These are phyloP conservation scores for Cymodocea nodosa DNA, from an alignment of 116 monocot species.

Conservation along the genomic window DNA sequence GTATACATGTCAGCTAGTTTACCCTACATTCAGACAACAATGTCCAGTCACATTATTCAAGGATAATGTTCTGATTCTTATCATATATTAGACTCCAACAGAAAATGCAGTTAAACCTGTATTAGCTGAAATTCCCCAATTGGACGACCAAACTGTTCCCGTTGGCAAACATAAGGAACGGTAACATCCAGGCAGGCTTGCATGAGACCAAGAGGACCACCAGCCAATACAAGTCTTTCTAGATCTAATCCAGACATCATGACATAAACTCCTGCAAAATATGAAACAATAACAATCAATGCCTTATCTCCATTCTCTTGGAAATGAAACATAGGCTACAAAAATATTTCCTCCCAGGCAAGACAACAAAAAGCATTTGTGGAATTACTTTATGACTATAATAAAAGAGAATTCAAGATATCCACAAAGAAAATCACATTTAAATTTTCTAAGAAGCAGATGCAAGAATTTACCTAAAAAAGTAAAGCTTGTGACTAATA, in stretches of 20 bases:
- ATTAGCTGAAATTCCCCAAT: slow-evolving; percentile 97
- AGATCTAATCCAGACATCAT: slow-evolving; percentile 99
- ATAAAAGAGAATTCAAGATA: no score
- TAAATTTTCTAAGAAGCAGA: no score
- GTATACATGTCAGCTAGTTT: slow-evolving; percentile 47
- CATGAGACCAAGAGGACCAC: slow-evolving; percentile 93
- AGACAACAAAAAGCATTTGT: no score
- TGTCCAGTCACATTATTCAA: not conserved
- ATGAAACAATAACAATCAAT: not conserved
- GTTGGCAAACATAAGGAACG: slow-evolving; percentile 82
- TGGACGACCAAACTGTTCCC: slow-evolving; percentile 91
- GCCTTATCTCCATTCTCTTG: not conserved
- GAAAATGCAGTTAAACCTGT: slow-evolving; percentile 31
- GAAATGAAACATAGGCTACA: no score
- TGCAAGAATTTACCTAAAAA: no score
- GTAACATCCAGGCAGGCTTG: slow-evolving; percentile 88
- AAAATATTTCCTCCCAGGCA: no score
- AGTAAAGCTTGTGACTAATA: no score
- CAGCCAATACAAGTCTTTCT: slow-evolving; percentile 92
- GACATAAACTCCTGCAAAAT: slow-evolving; percentile 76
- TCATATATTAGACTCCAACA: not conserved
- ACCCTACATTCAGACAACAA: slow-evolving; percentile 14
- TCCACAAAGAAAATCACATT: no score
- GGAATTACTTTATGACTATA: no score
- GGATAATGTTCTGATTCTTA: not conserved